Evolutionary conservation across 306 rosid species (phyloP).

Genomic region (Malus sylvestris): DNA sequence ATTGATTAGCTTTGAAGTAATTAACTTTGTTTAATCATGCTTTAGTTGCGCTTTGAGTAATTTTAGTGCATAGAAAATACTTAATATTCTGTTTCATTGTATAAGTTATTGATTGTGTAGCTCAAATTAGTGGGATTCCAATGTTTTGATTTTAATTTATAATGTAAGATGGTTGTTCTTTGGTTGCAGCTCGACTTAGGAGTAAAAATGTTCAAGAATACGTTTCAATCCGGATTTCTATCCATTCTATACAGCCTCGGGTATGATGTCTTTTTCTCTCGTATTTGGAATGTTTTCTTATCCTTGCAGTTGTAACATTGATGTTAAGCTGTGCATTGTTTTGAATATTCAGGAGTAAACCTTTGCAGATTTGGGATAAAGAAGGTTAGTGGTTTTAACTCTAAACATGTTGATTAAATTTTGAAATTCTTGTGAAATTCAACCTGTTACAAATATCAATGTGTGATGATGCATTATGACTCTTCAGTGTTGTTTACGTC

Average conservation of each 20-base stretch:
- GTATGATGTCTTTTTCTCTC: conserved; percentile 31
- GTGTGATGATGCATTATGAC: neutral
- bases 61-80: neutral
- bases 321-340: conserved; percentile 14
- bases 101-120: neutral
- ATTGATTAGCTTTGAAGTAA: neutral
- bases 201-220: conserved; percentile 85
- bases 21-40: neutral
- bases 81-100: neutral
- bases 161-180: neutral
- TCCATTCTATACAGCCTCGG: conserved; percentile 93
- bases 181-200: conserved; percentile 14
- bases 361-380: conserved; percentile 98
- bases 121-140: neutral
- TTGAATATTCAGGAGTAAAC: conserved; percentile 66
- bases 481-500: neutral
- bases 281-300: neutral
- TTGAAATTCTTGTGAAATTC: neutral
- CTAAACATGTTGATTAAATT: neutral
- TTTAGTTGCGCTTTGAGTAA: neutral
- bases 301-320: neutral
- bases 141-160: neutral
- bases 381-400: conserved; percentile 53
- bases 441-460: neutral
- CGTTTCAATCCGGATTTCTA: conserved; percentile 93